Base-by-base conservation (phyloP, 1,139 yeast species). In the Lodderomyces metapsilosis region DNA sequence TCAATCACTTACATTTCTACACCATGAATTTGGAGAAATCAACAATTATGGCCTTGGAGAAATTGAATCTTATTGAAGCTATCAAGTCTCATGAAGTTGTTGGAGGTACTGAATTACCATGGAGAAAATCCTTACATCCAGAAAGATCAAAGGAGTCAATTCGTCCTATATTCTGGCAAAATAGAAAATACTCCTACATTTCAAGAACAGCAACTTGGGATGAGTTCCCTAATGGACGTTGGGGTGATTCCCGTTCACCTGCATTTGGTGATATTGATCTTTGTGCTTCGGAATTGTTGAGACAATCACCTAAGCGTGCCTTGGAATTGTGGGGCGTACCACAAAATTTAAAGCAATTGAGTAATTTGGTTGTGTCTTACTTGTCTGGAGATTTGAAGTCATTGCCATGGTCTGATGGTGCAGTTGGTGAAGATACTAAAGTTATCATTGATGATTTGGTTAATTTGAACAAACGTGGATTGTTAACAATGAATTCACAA, bases 101-200 rank as follows among this genome's bases (percentile, higher is more conserved):
- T 44, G 73, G 71, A 25, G 70, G 68, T 5, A 63, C 63, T 20
- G 66, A 64, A 36, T 62, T 87, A 53, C 96, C 96, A 16, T 89
- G 97, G 97, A 78, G 96, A 62, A 87, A 86, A 62, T 87, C 95
- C 2, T 73, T 89, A 51, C 86, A 87, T 49, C 91, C 95, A 41
- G 81, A 80, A 49, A 77, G 97, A 64, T 78, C 79, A 44, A 82
- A 84, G 50, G 97, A 91, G 62, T 71, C 85, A 17, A 89, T 91
- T 40, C 80, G 97, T 55, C 98, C 98, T 13, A 91, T 92, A 51
- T 91, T 91, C 62, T 92, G 98, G 98, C 88, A 88, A 61, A 86
- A 89, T 63, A 80, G 97, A 68, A 91, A 91, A 59, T 87, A 86
- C 62, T 84, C 95, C 16, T 92, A 91, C 61, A 82, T 89, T 48